Percentiles rank a stretch among this genome's conserved stretches.
phyloP scores from a whole-genome alignment of 805 yeast species.

The Ogataea pignaliae region DNA sequence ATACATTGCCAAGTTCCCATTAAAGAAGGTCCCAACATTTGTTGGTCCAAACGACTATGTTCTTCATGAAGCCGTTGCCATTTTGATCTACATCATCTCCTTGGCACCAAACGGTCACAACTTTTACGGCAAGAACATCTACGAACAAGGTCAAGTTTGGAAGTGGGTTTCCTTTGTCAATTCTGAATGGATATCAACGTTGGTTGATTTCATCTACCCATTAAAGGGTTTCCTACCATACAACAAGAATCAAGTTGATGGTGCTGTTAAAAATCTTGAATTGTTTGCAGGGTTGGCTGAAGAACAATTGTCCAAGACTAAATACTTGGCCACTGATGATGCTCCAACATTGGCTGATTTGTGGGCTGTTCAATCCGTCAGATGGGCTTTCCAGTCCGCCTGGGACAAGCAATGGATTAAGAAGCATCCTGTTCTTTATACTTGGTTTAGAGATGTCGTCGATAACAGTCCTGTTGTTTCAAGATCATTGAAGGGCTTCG shows the following conservation, averaged over 20 bases:
- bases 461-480: constrained; percentile 2
- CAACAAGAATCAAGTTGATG: constrained; percentile 49
- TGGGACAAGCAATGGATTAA: constrained; percentile 41
- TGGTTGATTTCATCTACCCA: constrained; percentile 51
- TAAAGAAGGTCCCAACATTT: constrained; percentile 59
- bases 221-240: constrained; percentile 57
- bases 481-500: constrained; percentile 4
- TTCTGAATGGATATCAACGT: constrained; percentile 49
- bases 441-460: constrained; percentile 46
- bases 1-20: constrained; percentile 52
- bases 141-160: constrained; percentile 58
- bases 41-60: constrained; percentile 61
- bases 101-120: constrained; percentile 32
- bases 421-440: constrained; percentile 38
- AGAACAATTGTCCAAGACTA: constrained; percentile 31
- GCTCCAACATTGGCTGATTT: constrained; percentile 34
- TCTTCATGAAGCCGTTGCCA: constrained; percentile 62
- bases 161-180: constrained; percentile 76
- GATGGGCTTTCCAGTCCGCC: constrained; percentile 34
- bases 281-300: constrained; percentile 20
- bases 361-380: constrained; percentile 31
- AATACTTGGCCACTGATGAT: constrained; percentile 33
- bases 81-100: constrained; percentile 41
- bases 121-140: constrained; percentile 54
- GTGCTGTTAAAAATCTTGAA: constrained; percentile 8